Percentiles rank a stretch among this genome's conserved stretches.
These are phyloP conservation scores for Aspergillus piperis DNA, from an alignment of 2,329 filamentous ascomycete species.

Conservation along the genomic window DNA sequence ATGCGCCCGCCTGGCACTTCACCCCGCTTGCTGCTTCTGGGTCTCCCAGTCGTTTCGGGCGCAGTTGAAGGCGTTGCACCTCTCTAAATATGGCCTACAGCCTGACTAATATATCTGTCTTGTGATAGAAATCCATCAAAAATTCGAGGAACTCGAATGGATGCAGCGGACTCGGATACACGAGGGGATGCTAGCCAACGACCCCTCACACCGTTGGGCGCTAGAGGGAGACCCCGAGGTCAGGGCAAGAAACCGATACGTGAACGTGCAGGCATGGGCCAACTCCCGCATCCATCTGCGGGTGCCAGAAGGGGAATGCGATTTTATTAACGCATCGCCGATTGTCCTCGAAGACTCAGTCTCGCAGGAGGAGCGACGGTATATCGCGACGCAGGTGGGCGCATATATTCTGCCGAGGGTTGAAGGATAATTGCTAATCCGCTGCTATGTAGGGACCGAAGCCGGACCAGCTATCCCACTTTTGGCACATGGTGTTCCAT, in stretches of 20 bases:
- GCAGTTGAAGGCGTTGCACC: background rate
- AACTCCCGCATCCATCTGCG: constrained; percentile 79
- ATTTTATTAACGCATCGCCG: constrained; percentile 82
- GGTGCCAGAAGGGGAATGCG: constrained; percentile 70
- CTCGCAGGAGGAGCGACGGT: constrained; percentile 56
- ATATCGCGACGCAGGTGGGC: constrained; percentile 81
- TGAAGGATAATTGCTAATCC: background rate
- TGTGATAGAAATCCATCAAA: constrained; percentile 56
- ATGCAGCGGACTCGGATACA: constrained; percentile 58
- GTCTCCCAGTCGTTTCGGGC: background rate
- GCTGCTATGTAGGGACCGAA: constrained; percentile 67
- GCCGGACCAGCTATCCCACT: constrained; percentile 70
- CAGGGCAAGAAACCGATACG: constrained; percentile 74
- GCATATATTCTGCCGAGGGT: background rate
- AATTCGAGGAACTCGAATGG: constrained; percentile 64
- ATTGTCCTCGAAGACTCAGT: constrained; percentile 59
- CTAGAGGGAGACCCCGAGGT: constrained; percentile 60
- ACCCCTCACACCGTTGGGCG: constrained; percentile 58
- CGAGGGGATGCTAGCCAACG: constrained; percentile 47
- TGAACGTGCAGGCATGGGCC: constrained; percentile 86
- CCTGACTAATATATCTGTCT: constrained; percentile 12
- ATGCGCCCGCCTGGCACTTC: constrained; percentile 17
- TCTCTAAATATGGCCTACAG: background rate
- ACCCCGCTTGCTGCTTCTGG: constrained; percentile 15
- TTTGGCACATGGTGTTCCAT: constrained; percentile 95